Evolutionary conservation across 257 asterid genomes (phyloP).

Genomic region (Hygrophila difformis): DNA sequence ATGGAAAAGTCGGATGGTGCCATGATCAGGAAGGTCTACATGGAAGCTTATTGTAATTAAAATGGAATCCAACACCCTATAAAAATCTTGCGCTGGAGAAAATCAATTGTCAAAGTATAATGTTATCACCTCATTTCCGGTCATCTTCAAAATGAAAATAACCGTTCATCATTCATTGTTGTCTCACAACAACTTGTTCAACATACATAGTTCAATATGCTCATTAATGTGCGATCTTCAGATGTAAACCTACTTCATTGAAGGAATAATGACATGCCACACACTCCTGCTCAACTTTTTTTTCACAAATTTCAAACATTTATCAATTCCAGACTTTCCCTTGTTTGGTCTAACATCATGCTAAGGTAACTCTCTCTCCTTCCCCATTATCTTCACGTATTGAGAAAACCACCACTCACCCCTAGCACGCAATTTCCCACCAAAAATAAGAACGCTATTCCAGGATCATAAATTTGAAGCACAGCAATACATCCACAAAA

Average conservation of each 20-base stretch:
- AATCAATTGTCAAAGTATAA: background rate
- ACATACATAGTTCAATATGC: background rate
- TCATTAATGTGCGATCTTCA: background rate
- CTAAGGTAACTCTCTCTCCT: background rate
- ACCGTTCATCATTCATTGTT: slow-evolving; percentile 1
- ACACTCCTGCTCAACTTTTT: background rate
- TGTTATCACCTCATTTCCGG: background rate
- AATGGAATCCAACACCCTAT: background rate
- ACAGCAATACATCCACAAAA: slow-evolving; percentile 1
- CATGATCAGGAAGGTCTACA: too few species aligned
- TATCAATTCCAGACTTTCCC: background rate
- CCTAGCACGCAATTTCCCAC: background rate
- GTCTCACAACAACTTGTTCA: too few species aligned
- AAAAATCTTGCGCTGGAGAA: background rate
- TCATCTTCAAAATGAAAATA: slow-evolving; percentile 1
- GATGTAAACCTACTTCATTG: background rate
- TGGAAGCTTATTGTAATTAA: slow-evolving; percentile 4
- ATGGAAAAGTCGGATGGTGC: background rate
- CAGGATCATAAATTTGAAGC: slow-evolving; percentile 5
- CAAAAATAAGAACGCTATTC: background rate
- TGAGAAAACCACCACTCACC: background rate
- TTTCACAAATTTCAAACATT: background rate
- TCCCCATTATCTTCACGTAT: background rate
- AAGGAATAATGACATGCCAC: background rate
- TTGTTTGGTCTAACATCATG: background rate